Evolutionary conservation across 2,329 filamentous ascomycete species (phyloP), one percentile per base, ranked within the genome.

Genomic region (Alternaria sp.): DNA sequence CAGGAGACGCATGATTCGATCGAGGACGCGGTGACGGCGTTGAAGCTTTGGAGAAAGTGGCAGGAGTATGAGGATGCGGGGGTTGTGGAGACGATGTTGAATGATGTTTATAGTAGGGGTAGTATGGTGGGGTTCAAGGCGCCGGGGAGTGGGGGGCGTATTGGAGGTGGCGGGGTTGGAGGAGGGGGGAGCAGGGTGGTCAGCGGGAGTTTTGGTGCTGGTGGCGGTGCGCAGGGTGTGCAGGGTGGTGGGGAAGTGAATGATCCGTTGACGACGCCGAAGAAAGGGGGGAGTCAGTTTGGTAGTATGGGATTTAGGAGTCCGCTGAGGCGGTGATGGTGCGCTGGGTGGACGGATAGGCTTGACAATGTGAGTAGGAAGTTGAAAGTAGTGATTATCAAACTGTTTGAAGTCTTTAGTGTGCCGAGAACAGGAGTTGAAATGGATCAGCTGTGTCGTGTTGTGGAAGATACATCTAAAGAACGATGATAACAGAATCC

Each of bases 1-100:
- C 86, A 92, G 72, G 91, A 93, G 67, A 93, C 89, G 7, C 96
- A 99, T 79, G 95, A 99, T 79, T 94, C 91, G 11, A 96, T 99
- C 68, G 95, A 98, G 78, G 95, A 99, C 77, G 94, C 95, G 0
- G 87, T 91, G 26, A 97, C 94, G 41, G 95, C 96, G 0, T 84
- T 98, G 41, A 92, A 93, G 75, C 83, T 99, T 8, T 99, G 87
- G 86, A 87, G 91, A 44, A 97, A 97, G 77, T 97, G 93, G 78
- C 85, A 92, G 64, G 94, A 98, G 80, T 98, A 92, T 72, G 84
- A 90, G 53, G 93, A 96, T 67, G 93, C 92, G 0, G 94, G 94
- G 0, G 88, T 96, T 5, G 81, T 96, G 52, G 89, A 95, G 70
- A 83, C 88, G 36, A 95, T 95, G 82, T 85, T 98, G 48, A 89